Evolutionary conservation across 2,329 filamentous ascomycete genomes (phyloP), one percentile per base, ranked within the genome.

Genomic region (Ophiocordyceps camponoti-rufipedis): DNA sequence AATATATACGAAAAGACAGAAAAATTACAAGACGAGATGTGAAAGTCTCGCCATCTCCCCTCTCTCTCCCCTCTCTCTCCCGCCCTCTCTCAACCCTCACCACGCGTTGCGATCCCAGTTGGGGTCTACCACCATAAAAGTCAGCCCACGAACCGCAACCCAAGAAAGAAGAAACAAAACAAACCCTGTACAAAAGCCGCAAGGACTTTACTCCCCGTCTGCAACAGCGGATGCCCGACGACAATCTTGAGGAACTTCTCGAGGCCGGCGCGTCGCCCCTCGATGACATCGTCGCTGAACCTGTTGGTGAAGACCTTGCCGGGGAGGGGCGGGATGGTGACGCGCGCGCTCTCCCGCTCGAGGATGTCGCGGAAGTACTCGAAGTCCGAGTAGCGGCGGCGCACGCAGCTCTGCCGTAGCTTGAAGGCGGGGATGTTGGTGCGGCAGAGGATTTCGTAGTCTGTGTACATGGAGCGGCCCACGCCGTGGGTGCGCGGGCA

Each of bases 351-450:
- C 68, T 98, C 91, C 54, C 91, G 81, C 75, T 98, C 91, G 49
- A 98, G 77, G 51, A 96, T 94, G 64, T 98, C 91, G 60, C 91
- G 85, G 65, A 98, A 98, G 68, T 94, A 89, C 68, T 98, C 91
- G 62, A 98, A 98, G 65, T 98, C 91, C 47, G 83, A 91, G 71
- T 98, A 98, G 45, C 91, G 85, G 50, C 91, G 80, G 54, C 88
- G 86, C 50, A 98, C 91, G 54, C 80, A 78, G 52, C 80, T 87
- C 61, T 84, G 77, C 53, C 88, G 86, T 55, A 95, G 79, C 70
- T 96, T 96, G 75, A 98, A 98, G 55, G 91, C 88, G 48, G 91
- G 91, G 60, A 98, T 98, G 69, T 98, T 98, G 66, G 91, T 98
- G 56, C 85, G 82, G 70, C 91, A 94, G 56, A 94, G 75, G 59